Evolutionary conservation across 176 grass and related monocot genomes (phyloP), one percentile per base, ranked within the genome.

Genomic region (Chloris gayana): DNA sequence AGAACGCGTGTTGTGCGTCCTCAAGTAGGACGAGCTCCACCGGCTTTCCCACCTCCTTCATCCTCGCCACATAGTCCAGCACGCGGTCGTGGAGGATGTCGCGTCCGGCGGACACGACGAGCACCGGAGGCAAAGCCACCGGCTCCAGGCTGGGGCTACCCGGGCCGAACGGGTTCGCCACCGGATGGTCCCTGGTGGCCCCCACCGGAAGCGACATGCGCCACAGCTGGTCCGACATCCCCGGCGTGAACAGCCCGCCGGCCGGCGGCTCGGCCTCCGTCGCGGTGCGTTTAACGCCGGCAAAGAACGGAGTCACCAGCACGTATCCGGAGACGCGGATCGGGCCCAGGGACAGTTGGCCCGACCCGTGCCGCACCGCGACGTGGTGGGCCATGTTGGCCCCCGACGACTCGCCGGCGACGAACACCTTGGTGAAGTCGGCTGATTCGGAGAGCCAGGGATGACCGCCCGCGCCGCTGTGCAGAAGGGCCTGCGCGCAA

Each of bases 161-260:
- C 45, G 79, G 84, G 1, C 86, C 94, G 45, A 97, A 91, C 53
- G 91, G 94, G 80, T 94, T 94, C 58, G 74, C 91, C 9, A 85
- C 29, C 17, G 89, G 89, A 19, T 97, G 85, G 77, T 94, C 91
- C 74, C 82, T 66, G 29, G 78, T 90, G 13, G 75, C 78, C 1
- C 84, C 91, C 19, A 4, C 15, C 31, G 94, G 94, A 34, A 97
- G 87, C 58, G 91, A 79, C 17, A 97, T 64, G 42, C 82, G 82
- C 94, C 94, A 93, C 27, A 75, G 65, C 78, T 67, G 12, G 81
- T 91, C 86, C 42, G 70, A 72, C 39, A 67, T 39, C 34, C 83
- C 74, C 12, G 22, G 47, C 57, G 64, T 85, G 26, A 89, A 29
- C 29, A 78, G 87, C 79, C 31, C 74, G 30, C 78, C 75, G 34